A percentile compares a stretch with the other conserved stretches of the same genome.
phyloP scores from a whole-genome alignment of 139 green algal species.

The Micractinium sp. region DNA sequence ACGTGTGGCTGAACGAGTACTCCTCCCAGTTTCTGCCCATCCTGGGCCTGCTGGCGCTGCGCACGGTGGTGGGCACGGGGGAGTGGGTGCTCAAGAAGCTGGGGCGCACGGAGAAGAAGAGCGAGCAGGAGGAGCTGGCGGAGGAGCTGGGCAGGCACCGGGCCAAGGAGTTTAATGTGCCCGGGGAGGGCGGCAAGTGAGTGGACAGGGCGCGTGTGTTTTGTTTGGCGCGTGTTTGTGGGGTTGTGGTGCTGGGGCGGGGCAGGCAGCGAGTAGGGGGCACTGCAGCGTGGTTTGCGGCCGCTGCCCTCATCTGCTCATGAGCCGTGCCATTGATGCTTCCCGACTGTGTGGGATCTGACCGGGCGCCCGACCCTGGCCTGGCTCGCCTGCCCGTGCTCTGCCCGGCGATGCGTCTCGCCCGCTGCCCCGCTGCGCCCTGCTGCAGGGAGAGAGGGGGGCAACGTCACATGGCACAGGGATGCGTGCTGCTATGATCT shows the following conservation, averaged over 20 bases:
- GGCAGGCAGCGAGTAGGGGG: too few relatives aligned
- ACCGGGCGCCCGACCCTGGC: too few relatives aligned
- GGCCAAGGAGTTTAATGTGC: constrained; percentile 60
- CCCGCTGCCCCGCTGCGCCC: too few relatives aligned
- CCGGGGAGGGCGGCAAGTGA: constrained; percentile 15
- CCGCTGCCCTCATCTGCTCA: too few relatives aligned
- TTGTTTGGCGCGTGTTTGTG: neutral
- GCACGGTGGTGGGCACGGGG: constrained; percentile 43
- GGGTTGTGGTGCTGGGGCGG: too few relatives aligned
- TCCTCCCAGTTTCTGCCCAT: constrained; percentile 63
- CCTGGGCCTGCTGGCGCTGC: constrained; percentile 54
- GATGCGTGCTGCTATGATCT: too few relatives aligned
- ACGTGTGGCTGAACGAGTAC: constrained; percentile 65
- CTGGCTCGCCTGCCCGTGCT: too few relatives aligned
- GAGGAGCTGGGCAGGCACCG: constrained; percentile 58
- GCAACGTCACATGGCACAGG: too few relatives aligned
- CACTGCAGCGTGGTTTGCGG: neutral
- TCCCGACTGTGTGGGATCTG: too few relatives aligned
- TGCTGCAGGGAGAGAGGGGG: too few relatives aligned
- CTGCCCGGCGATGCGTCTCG: too few relatives aligned
- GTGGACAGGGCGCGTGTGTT: neutral
- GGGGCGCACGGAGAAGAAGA: constrained; percentile 56
- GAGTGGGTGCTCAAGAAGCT: constrained; percentile 48
- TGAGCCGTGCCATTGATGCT: too few relatives aligned
- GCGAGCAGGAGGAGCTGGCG: constrained; percentile 53